Percentiles rank a stretch among this genome's conserved stretches.
phyloP scores from a whole-genome alignment of 805 yeast species.

The Metschnikowia kunwiensis region DNA sequence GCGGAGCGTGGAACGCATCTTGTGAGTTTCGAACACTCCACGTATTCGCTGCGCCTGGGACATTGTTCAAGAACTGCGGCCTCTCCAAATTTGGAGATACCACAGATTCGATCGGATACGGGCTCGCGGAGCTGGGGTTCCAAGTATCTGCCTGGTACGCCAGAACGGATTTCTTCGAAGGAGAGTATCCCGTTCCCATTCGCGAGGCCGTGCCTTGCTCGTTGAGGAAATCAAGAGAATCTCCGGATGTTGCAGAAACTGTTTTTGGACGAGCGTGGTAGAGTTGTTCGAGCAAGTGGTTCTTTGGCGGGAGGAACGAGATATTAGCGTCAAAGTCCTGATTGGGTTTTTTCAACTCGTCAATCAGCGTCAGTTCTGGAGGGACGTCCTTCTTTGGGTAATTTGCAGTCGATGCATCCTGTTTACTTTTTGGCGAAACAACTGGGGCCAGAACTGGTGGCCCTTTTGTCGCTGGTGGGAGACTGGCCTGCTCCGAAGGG shows the following conservation, averaged over 20 bases:
- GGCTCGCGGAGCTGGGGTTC: constrained; percentile 1
- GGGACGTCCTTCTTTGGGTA: background rate
- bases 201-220: constrained; percentile 5
- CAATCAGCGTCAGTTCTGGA: background rate
- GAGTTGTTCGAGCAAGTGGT: constrained; percentile 33
- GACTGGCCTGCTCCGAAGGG: background rate
- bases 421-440: background rate
- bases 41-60: constrained; percentile 4
- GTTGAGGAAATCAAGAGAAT: constrained; percentile 6
- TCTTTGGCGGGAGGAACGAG: constrained; percentile 12
- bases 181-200: constrained; percentile 11
- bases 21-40: constrained; percentile 7
- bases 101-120: constrained; percentile 2
- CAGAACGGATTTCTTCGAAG: constrained; percentile 9
- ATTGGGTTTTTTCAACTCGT: background rate
- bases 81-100: constrained; percentile 3
- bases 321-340: constrained; percentile 1
- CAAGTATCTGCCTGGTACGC: constrained; percentile 7
- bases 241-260: constrained; percentile 12
- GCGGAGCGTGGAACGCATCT: constrained; percentile 2
- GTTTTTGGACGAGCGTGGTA: constrained; percentile 33
- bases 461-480: background rate
- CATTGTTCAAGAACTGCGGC: constrained; percentile 4
- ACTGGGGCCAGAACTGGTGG: background rate
- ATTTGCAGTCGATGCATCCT: background rate